Conservation (phyloP, 768 basidiomycete genomes). For the Suillus fuscotomentosus region DNA sequence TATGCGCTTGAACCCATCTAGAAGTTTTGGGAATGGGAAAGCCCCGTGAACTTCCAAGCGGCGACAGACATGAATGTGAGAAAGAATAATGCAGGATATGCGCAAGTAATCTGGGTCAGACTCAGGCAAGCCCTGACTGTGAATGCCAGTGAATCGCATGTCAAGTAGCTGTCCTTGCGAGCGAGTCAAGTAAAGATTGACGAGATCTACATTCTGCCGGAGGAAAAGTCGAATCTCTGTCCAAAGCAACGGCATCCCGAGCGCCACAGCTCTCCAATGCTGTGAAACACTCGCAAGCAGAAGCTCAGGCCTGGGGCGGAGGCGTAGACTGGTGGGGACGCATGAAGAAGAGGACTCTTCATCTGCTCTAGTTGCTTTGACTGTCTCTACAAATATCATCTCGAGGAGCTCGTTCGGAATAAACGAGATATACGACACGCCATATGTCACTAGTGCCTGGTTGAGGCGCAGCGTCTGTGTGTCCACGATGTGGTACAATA, state of each 20-base stretch:
- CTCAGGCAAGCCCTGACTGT: conserved; percentile 15
- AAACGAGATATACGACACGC: conserved; percentile 13
- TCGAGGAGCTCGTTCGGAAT: conserved; percentile 26
- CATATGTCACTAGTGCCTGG: conserved; percentile 6
- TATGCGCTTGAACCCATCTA: conserved; percentile 20
- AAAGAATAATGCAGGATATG: conserved; percentile 23
- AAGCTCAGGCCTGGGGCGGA: conserved; percentile 23
- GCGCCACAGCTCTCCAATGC: conserved; percentile 40
- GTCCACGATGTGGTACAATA: conserved; percentile 18
- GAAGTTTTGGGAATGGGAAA: conserved; percentile 20
- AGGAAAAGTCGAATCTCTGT: conserved; percentile 26
- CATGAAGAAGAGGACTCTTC: background rate
- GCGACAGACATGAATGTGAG: conserved; percentile 25
- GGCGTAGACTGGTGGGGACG: conserved; percentile 1
- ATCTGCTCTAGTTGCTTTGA: conserved; percentile 7
- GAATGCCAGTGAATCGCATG: conserved; percentile 20
- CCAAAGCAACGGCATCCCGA: conserved; percentile 41
- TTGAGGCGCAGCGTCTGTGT: conserved; percentile 15
- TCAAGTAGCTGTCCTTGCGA: conserved; percentile 23
- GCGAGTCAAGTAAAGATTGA: conserved; percentile 26
- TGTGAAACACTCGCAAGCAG: conserved; percentile 41
- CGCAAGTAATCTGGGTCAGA: conserved; percentile 21
- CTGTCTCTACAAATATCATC: conserved; percentile 24
- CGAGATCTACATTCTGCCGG: conserved; percentile 24
- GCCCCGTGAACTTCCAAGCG: conserved; percentile 26